These are phyloP conservation scores for Inosperma sp. DNA, from an alignment of 768 basidiomycete species.

Conservation along the genomic window DNA sequence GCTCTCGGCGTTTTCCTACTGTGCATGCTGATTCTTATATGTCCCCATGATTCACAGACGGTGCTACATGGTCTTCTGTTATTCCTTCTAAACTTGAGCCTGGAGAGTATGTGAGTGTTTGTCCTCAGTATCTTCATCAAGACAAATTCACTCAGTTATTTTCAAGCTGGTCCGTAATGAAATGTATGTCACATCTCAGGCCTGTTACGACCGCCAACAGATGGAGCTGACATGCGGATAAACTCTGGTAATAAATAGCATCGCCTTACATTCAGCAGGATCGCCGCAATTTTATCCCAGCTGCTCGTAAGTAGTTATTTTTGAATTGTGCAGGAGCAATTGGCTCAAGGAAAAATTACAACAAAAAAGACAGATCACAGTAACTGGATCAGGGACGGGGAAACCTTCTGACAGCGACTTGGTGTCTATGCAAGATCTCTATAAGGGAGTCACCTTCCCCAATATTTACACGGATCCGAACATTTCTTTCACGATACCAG, in stretches of 20 bases:
- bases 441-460: constrained; percentile 31
- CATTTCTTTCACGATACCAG: constrained; percentile 35
- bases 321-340: too few species aligned
- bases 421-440: constrained; percentile 34
- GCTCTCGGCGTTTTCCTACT: too few species aligned
- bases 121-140: background rate
- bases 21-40: constrained; percentile 4
- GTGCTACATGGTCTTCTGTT: constrained; percentile 38
- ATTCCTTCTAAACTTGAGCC: constrained; percentile 39
- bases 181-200: constrained; percentile 42
- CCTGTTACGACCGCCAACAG: too few species aligned
- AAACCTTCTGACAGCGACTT: constrained; percentile 31
- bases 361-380: constrained; percentile 30
- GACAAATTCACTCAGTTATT: background rate
- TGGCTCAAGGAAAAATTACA: too few species aligned
- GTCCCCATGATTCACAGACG: constrained; percentile 23
- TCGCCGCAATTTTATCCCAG: constrained; percentile 46
- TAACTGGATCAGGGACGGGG: constrained; percentile 36
- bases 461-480: constrained; percentile 31
- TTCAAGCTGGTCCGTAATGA: constrained; percentile 44
- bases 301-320: constrained; percentile 44
- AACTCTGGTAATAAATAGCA: constrained; percentile 23
- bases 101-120: constrained; percentile 46
- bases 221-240: too few species aligned
- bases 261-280: constrained; percentile 40